These are phyloP conservation scores for Chlamydomonas reinhardtii DNA, from an alignment of 163 green algal genomes.

Conservation along the genomic window DNA sequence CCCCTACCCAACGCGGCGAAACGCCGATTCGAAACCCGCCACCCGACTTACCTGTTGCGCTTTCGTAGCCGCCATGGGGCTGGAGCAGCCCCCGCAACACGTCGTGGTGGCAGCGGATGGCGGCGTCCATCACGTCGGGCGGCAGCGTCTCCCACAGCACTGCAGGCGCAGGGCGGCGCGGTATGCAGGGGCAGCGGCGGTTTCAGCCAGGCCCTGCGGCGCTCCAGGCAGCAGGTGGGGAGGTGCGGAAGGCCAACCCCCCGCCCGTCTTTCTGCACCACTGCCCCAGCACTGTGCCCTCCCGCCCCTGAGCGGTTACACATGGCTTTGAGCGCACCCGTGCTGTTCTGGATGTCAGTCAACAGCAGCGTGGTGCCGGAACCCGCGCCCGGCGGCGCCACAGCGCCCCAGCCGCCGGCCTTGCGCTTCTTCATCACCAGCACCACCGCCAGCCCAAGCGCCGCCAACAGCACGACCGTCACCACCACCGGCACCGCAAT, in stretches of 20 bases:
- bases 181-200: too few relatives aligned
- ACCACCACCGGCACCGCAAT: not conserved
- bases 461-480: not conserved
- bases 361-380: slow-evolving; percentile 20
- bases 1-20: too few relatives aligned
- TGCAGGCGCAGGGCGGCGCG: not conserved
- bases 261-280: too few relatives aligned
- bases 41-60: too few relatives aligned
- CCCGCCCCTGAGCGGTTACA: too few relatives aligned
- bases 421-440: not conserved
- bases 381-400: not conserved
- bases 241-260: too few relatives aligned
- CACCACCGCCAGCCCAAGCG: not conserved
- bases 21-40: too few relatives aligned
- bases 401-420: not conserved
- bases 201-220: too few relatives aligned
- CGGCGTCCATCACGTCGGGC: slow-evolving; percentile 8
- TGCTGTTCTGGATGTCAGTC: slow-evolving; percentile 43
- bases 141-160: slow-evolving; percentile 36
- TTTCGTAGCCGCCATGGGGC: not conserved
- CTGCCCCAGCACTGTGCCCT: too few relatives aligned
- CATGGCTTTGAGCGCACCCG: not conserved
- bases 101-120: slow-evolving; percentile 26
- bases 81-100: slow-evolving; percentile 24
- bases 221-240: too few relatives aligned